Evolutionary conservation across 306 rosid genomes (phyloP).

Genomic region (Hippophae rhamnoides): DNA sequence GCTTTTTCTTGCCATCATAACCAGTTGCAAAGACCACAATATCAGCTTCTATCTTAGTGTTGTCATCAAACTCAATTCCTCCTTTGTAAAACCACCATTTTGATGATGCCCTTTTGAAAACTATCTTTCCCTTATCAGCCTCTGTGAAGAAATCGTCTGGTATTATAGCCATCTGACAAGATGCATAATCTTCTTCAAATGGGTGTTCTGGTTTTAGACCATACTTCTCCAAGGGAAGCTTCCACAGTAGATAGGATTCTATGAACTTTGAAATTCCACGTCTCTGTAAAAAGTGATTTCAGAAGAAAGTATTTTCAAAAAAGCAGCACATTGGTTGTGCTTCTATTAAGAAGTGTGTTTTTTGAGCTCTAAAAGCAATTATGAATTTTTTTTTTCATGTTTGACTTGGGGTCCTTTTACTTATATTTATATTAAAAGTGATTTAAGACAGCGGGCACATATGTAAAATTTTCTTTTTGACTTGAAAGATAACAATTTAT

Average conservation of each 20-base stretch:
- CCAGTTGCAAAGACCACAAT: constrained; percentile 69
- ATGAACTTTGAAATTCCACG: constrained; percentile 55
- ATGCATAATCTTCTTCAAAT: constrained; percentile 70
- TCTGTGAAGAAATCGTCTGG: constrained; percentile 64
- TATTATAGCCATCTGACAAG: constrained; percentile 74
- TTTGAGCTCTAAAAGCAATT: too few species aligned
- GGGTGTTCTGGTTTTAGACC: constrained; percentile 67
- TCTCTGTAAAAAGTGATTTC: constrained; percentile 24
- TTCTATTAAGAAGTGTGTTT: too few species aligned
- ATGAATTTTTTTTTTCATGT: too few species aligned
- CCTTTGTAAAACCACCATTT: constrained; percentile 63
- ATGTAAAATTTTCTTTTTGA: too few species aligned
- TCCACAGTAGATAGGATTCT: constrained; percentile 57
- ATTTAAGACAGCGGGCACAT: too few species aligned
- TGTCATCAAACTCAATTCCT: constrained; percentile 70
- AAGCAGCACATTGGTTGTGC: too few species aligned
- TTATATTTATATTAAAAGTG: too few species aligned
- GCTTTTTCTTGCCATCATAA: constrained; percentile 66
- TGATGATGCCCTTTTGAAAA: constrained; percentile 45
- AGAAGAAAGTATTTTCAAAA: too few species aligned
- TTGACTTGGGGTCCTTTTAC: too few species aligned
- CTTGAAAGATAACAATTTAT: too few species aligned
- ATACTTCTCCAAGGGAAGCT: constrained; percentile 59
- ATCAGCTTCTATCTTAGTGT: constrained; percentile 47
- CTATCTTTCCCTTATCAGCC: constrained; percentile 64